These are phyloP conservation scores for Lablab purpureus DNA, from an alignment of 306 rosid genomes.

Conservation along the genomic window DNA sequence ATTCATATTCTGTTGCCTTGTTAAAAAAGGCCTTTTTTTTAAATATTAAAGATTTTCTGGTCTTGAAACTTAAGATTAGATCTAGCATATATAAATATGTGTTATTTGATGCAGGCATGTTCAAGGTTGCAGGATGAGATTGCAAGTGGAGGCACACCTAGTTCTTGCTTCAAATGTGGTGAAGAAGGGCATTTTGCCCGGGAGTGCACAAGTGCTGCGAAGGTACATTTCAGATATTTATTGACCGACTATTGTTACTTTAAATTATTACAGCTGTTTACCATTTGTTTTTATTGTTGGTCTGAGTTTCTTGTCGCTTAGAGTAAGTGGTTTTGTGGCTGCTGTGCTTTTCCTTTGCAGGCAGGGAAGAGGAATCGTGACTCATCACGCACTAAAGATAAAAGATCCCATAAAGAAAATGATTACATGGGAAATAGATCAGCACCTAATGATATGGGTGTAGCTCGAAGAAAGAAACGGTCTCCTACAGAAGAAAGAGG, in stretches of 20 bases:
- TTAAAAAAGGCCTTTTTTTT: background rate
- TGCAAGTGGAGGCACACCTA: constrained; percentile 54
- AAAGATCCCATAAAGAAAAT: constrained; percentile 55
- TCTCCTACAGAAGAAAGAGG: constrained; percentile 51
- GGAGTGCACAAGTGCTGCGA: constrained; percentile 65
- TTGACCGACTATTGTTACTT: background rate
- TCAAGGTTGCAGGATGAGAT: constrained; percentile 60
- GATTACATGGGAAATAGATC: constrained; percentile 59
- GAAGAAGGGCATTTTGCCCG: constrained; percentile 95
- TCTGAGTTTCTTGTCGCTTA: background rate
- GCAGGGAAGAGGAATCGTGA: constrained; percentile 57
- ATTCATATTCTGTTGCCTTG: background rate
- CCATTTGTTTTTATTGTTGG: background rate
- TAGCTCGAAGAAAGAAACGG: constrained; percentile 58
- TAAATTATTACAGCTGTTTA: background rate
- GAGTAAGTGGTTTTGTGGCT: constrained; percentile 14
- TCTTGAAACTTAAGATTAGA: background rate
- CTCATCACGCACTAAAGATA: constrained; percentile 48
- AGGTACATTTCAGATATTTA: constrained; percentile 52
- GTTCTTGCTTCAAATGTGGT: constrained; percentile 80
- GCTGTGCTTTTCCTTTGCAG: constrained; percentile 49
- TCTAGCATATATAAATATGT: background rate
- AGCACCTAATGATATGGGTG: constrained; percentile 62
- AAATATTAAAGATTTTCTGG: background rate
- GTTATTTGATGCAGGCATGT: constrained; percentile 64